phyloP scores from a whole-genome alignment of 2,329 filamentous ascomycete genomes.

The Rugonectria rugulosa region DNA sequence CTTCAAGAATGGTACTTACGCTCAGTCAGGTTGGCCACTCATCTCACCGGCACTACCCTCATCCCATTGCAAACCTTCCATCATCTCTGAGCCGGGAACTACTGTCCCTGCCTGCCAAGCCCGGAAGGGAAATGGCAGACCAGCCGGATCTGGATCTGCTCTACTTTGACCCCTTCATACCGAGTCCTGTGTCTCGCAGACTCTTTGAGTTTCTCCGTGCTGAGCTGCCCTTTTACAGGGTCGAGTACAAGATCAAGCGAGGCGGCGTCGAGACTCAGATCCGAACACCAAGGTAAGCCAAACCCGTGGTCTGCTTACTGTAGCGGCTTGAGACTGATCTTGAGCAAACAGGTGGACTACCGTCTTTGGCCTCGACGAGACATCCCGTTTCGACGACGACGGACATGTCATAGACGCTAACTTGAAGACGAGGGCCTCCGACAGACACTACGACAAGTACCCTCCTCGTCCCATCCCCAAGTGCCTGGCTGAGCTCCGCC shows the following conservation, averaged over 20 bases:
- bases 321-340: not conserved
- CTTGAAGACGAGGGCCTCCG: conserved; percentile 48
- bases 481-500: conserved; percentile 71
- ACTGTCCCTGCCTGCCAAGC: conserved; percentile 56
- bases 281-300: conserved; percentile 55
- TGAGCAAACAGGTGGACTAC: conserved; percentile 54
- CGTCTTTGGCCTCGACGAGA: conserved; percentile 67
- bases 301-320: rapidly evolving
- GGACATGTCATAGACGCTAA: conserved; percentile 55
- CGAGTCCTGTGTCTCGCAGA: conserved; percentile 59
- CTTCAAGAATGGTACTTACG: conserved; percentile 8
- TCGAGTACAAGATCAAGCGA: conserved; percentile 76
- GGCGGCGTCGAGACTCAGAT: conserved; percentile 69
- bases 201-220: conserved; percentile 75
- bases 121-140: conserved; percentile 66
- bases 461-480: conserved; percentile 73
- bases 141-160: conserved; percentile 76
- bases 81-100: conserved; percentile 48
- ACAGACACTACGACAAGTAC: conserved; percentile 63
- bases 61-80: conserved; percentile 56
- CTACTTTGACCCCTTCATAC: conserved; percentile 78
- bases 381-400: conserved; percentile 62
- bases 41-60: conserved; percentile 57
- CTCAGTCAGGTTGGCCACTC: conserved; percentile 41
- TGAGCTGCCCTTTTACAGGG: conserved; percentile 79